phyloP scores from a whole-genome alignment of 169 alveolate genomes.

The Plasmodium coatneyi region DNA sequence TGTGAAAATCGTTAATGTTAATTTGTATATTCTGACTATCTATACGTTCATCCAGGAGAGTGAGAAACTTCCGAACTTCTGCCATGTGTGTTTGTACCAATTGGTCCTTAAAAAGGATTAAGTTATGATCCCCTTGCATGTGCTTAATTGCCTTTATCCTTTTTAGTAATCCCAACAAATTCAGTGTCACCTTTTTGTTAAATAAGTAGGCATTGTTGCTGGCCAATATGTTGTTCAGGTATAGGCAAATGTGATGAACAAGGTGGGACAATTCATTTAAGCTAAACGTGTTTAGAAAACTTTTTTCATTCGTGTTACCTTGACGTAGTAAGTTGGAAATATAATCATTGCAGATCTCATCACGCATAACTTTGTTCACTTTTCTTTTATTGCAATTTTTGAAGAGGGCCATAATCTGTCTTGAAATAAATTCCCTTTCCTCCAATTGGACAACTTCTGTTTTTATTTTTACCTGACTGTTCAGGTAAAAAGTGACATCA shows the following conservation, averaged over 20 bases:
- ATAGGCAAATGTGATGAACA: conserved; percentile 7
- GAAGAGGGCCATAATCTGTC: not conserved
- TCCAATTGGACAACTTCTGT: not conserved
- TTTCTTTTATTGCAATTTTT: not conserved
- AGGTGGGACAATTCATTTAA: conserved; percentile 32
- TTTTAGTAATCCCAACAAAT: conserved; percentile 25
- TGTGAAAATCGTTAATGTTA: conserved; percentile 32
- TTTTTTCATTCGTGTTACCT: not conserved
- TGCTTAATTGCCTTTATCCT: not conserved
- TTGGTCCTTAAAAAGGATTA: conserved; percentile 19
- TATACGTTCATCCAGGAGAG: conserved; percentile 21
- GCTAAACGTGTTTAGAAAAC: not conserved
- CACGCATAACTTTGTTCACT: not conserved
- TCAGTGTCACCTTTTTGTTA: conserved; percentile 31
- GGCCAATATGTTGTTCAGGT: conserved; percentile 6
- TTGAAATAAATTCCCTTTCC: not conserved
- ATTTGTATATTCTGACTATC: conserved; percentile 22
- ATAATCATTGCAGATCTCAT: not conserved
- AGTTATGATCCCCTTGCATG: conserved; percentile 14
- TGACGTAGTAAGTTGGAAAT: not conserved
- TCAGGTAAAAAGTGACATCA: conserved; percentile 20
- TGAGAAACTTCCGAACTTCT: conserved; percentile 8
- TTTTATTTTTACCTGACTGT: conserved; percentile 16
- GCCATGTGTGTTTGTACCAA: not conserved
- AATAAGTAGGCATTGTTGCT: conserved; percentile 38